Evolutionary conservation across 805 yeast species (phyloP).

Genomic region (Isabelozyma heimii): DNA sequence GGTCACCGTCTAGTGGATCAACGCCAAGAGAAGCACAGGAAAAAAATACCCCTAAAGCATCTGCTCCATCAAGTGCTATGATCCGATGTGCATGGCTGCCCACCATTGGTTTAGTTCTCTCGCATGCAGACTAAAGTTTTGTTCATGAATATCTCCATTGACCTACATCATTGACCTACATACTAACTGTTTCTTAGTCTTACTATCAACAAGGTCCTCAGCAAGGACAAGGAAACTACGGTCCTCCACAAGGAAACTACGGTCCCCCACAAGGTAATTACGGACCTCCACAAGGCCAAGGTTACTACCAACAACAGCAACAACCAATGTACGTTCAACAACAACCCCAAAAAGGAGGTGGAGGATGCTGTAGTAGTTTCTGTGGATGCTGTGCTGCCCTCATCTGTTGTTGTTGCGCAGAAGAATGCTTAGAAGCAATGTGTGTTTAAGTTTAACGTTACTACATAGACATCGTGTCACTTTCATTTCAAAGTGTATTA

Average conservation of each 20-base stretch:
- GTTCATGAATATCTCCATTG: too few relatives aligned
- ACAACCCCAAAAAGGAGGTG: conserved; percentile 21
- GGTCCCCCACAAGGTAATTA: conserved; percentile 15
- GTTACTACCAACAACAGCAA: conserved; percentile 35
- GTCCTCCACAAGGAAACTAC: conserved; percentile 22
- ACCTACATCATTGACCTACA: too few relatives aligned
- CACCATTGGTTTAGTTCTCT: too few relatives aligned
- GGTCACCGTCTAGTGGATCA: too few relatives aligned
- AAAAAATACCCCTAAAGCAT: too few relatives aligned
- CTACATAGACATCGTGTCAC: background rate
- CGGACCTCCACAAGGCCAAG: conserved; percentile 15
- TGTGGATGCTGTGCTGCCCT: conserved; percentile 40
- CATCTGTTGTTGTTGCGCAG: conserved; percentile 34
- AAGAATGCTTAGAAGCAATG: conserved; percentile 11
- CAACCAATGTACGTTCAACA: conserved; percentile 46
- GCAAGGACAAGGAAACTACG: conserved; percentile 4
- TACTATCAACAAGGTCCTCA: conserved; percentile 25
- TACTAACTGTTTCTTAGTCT: conserved; percentile 2
- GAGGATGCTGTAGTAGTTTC: conserved; percentile 31
- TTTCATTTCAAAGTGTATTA: background rate
- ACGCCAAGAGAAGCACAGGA: too few relatives aligned
- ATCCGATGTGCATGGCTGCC: too few relatives aligned
- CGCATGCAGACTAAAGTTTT: too few relatives aligned
- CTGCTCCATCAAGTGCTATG: too few relatives aligned
- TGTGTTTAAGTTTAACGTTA: background rate